A percentile compares a stretch with the other conserved stretches of the same genome.
Conservation (phyloP, 768 basidiomycete species). For the Phlebiopsis flavidoalba region DNA sequence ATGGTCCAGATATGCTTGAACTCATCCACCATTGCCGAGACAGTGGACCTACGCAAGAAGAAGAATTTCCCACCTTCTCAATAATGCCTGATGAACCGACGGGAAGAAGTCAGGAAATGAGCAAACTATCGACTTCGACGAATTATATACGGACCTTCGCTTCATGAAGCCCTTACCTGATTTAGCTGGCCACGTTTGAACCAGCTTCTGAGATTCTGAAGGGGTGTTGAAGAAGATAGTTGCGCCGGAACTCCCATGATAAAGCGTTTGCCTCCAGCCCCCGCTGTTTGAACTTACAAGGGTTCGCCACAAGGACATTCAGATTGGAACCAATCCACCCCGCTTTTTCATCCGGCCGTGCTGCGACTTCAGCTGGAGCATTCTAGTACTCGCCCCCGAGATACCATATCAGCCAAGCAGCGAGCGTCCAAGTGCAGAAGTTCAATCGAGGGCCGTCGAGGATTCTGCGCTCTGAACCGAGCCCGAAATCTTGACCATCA, state of each 20-base stretch:
- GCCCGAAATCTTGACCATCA: constrained; percentile 19
- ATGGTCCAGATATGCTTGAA: neutral
- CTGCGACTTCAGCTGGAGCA: constrained; percentile 18
- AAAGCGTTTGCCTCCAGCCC: constrained; percentile 8
- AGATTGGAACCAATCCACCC: constrained; percentile 34
- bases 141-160: neutral
- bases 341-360: constrained; percentile 24
- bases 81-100: constrained; percentile 4
- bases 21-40: neutral
- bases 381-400: neutral
- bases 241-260: constrained; percentile 3
- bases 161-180: neutral
- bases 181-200: neutral
- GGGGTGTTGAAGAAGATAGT: neutral
- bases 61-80: constrained; percentile 6
- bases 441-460: neutral
- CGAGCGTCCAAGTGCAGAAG: no score
- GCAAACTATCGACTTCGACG: neutral
- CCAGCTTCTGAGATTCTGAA: neutral
- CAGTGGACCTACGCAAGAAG: neutral
- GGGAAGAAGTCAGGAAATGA: neutral
- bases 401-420: neutral
- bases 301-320: constrained; percentile 19
- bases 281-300: no score
- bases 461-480: neutral